Evolutionary conservation across 495 filamentous ascomycete species (phyloP), one percentile per base, ranked within the genome.

Genomic region (Podospora bellae-mahoneyi): DNA sequence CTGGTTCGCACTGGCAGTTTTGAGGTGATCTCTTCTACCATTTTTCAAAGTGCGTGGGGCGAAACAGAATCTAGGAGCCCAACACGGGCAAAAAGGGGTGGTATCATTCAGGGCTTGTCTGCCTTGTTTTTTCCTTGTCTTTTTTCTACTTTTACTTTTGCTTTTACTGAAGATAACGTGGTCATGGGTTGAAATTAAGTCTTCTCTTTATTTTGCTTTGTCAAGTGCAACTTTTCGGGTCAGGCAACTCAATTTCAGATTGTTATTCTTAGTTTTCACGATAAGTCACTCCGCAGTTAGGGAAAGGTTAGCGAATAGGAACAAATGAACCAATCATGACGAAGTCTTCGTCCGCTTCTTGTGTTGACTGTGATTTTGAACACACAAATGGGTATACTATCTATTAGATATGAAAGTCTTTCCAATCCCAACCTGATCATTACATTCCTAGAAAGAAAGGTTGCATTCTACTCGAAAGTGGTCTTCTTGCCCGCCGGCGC

Each of bases 401-500:
- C 15, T 48, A 48, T 48, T 10, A 48, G 13, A 6, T 6, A 48
- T 48, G 13, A 48, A 48, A 48, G 13, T 48, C 39, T 19, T 19
- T 20, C 30, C 54, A 18, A 32, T 23, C 30, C 19, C 54, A 10
- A 32, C 4, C 30, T 32, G 30, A 32, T 7, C 13, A 48, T 5
- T 16, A 48, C 39, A 10, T 9, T 13, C 39, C 39, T 10, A 48
- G 13, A 6, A 48, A 2, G 9, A 48, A 32, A 32, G 30, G 6
- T 10, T 10, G 2, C 15, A 5, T 48, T 3, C 39, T 19, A 19
- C 70, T 92, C 91, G 78, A 97, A 97, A 0, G 86, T 92, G 60
- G 84, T 87, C 81, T 95, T 97, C 82, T 88, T 92, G 58, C 95
- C 95, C 68, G 89, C 82, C n/a, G 83, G 80, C 75, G 90, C 88